A percentile compares a stretch with the other conserved stretches of the same genome.
Evolutionary conservation across 2,329 filamentous ascomycete species (phyloP).

Genomic region (Stagonosporopsis cucurbitacearum): DNA sequence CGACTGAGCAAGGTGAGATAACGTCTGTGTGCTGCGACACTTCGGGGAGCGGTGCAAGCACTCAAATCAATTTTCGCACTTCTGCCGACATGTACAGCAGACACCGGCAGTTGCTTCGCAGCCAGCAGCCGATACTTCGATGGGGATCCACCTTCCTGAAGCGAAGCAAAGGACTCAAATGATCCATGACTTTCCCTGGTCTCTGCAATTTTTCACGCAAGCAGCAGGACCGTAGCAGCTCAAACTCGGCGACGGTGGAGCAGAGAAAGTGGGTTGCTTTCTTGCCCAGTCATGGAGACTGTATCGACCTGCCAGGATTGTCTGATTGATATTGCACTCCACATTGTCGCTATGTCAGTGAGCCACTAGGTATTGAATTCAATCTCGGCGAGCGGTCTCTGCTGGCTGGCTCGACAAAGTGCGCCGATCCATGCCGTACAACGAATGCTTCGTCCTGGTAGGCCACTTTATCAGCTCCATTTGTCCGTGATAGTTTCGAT

Average conservation of each 20-base stretch:
- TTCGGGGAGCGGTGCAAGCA: not conserved
- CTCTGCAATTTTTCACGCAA: not conserved
- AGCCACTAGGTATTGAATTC: not conserved
- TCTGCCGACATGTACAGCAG: not conserved
- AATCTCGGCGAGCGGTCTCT: slow-evolving; percentile 1
- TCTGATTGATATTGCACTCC: not conserved
- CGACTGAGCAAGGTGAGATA: not conserved
- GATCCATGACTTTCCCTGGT: slow-evolving; percentile 4
- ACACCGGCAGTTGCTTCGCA: slow-evolving; percentile 7
- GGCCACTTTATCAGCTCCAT: not conserved
- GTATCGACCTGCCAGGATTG: not conserved
- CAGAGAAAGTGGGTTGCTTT: not conserved
- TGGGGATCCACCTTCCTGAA: slow-evolving; percentile 7
- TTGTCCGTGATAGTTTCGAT: not conserved
- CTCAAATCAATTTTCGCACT: not conserved
- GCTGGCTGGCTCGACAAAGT: not conserved
- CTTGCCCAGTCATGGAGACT: not conserved
- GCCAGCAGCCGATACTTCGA: not conserved
- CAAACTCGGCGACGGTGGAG: not conserved
- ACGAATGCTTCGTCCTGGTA: slow-evolving; percentile 2
- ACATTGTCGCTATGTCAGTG: not conserved
- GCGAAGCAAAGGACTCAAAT: slow-evolving; percentile 1
- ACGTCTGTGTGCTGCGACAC: not conserved
- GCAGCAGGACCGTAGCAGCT: slow-evolving; percentile 1
- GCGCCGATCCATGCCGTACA: slow-evolving; percentile 9